These are phyloP conservation scores for Colletotrichum sublineola DNA, from an alignment of 2,329 filamentous ascomycete genomes.

Conservation along the genomic window DNA sequence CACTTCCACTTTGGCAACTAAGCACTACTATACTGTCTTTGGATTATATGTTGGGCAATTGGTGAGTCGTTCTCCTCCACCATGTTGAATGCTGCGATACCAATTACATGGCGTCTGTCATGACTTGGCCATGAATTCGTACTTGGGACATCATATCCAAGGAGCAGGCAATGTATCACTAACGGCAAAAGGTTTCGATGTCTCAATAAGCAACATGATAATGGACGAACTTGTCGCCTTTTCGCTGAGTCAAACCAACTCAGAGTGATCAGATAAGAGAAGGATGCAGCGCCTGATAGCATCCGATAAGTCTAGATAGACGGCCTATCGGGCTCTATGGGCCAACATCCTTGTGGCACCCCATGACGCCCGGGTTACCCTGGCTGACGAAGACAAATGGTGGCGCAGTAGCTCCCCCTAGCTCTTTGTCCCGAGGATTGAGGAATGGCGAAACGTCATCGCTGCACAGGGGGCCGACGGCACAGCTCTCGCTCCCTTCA, in stretches of 20 bases:
- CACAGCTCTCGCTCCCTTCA: slow-evolving; percentile 1
- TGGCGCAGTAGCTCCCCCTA: slow-evolving; percentile 39
- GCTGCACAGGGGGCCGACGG: slow-evolving; percentile 23
- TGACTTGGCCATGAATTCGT: no score
- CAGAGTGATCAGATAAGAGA: background rate
- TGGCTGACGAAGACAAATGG: slow-evolving; percentile 7
- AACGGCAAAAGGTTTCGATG: background rate
- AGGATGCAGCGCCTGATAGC: background rate
- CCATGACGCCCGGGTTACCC: slow-evolving; percentile 7
- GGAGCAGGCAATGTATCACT: no score
- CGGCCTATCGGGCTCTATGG: background rate
- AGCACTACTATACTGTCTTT: no score
- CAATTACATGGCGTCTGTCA: no score
- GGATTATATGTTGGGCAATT: no score
- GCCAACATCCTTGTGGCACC: slow-evolving; percentile 16
- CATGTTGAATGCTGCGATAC: no score
- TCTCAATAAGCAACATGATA: background rate
- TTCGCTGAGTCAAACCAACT: no score
- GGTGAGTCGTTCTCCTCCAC: no score
- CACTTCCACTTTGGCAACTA: no score
- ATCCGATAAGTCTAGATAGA: background rate
- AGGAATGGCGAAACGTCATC: slow-evolving; percentile 37
- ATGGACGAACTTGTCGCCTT: background rate
- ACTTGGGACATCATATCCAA: no score
- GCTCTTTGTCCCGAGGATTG: background rate